Conservation (phyloP, 1,284 basidiomycete genomes). For the Uromyces viciae-fabae region DNA sequence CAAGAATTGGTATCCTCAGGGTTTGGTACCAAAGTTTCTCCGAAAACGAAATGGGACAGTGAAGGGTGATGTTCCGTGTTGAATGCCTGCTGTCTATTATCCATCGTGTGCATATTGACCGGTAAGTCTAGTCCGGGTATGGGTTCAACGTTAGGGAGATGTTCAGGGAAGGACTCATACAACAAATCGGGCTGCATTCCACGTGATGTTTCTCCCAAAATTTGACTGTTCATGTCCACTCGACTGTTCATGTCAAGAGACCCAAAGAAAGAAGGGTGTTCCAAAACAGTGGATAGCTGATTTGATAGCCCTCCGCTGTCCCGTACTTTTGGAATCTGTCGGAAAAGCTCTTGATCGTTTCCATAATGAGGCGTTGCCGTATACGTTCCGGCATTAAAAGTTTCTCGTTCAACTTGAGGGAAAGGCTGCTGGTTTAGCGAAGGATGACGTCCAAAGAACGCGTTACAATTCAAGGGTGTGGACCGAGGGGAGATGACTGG, state of each 20-base stretch:
- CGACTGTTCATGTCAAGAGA: conserved; percentile 8
- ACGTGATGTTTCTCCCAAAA: background rate
- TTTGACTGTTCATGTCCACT: conserved; percentile 6
- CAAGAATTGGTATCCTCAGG: conserved; percentile 17
- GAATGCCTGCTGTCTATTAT: background rate
- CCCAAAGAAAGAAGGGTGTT: conserved; percentile 22
- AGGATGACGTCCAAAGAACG: conserved; percentile 15
- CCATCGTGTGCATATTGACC: background rate
- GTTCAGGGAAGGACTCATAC: conserved; percentile 23
- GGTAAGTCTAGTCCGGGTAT: background rate
- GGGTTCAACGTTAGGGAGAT: background rate
- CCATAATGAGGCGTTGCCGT: background rate
- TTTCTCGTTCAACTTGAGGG: background rate
- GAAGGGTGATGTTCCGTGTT: conserved; percentile 2
- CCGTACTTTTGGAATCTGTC: conserved; percentile 2
- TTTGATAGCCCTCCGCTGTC: background rate
- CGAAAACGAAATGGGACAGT: background rate
- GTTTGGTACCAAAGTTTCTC: conserved; percentile 1
- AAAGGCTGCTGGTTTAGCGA: conserved; percentile 16
- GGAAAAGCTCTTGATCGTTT: conserved; percentile 7
- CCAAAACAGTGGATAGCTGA: background rate
- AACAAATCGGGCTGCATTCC: background rate
- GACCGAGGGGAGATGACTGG: conserved; percentile 27
- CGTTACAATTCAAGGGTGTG: background rate
- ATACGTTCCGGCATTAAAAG: background rate